Evolutionary conservation across 2,329 filamentous ascomycete genomes (phyloP).

Genomic region (Colletotrichum chlorophyti): DNA sequence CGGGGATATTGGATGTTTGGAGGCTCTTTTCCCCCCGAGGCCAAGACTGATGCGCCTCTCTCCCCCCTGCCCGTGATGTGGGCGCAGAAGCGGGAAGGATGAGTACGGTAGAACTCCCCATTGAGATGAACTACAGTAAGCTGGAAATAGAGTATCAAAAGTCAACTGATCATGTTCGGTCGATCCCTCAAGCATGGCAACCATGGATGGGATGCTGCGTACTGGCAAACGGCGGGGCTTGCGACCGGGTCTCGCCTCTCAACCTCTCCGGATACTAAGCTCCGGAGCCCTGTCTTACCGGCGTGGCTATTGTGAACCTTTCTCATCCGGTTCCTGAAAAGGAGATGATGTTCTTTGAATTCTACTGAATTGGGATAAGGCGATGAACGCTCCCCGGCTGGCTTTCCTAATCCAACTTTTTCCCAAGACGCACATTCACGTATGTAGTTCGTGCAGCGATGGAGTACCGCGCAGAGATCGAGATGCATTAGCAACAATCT

Average conservation of each 20-base stretch:
- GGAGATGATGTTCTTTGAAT: neutral
- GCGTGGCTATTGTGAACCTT: no score
- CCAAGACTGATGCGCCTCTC: neutral
- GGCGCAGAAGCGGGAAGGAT: neutral
- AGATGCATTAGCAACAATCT: neutral
- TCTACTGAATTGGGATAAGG: neutral
- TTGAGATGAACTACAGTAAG: neutral
- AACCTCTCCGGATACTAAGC: conserved; percentile 17
- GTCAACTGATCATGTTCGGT: no score
- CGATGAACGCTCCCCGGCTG: no score
- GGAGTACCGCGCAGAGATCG: neutral
- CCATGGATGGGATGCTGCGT: neutral
- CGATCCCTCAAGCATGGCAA: neutral
- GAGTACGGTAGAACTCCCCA: neutral
- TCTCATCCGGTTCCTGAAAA: neutral
- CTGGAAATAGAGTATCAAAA: no score
- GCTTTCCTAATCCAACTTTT: no score
- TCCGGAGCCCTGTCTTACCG: neutral
- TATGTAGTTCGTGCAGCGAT: neutral
- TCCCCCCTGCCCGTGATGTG: neutral
- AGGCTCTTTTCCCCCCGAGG: neutral
- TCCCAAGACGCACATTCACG: neutral
- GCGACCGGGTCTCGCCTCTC: no score
- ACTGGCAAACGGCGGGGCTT: no score
- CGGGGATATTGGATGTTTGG: no score